Conservation (phyloP, 2,329 filamentous ascomycete genomes). For the Dactylellina haptotyla region DNA sequence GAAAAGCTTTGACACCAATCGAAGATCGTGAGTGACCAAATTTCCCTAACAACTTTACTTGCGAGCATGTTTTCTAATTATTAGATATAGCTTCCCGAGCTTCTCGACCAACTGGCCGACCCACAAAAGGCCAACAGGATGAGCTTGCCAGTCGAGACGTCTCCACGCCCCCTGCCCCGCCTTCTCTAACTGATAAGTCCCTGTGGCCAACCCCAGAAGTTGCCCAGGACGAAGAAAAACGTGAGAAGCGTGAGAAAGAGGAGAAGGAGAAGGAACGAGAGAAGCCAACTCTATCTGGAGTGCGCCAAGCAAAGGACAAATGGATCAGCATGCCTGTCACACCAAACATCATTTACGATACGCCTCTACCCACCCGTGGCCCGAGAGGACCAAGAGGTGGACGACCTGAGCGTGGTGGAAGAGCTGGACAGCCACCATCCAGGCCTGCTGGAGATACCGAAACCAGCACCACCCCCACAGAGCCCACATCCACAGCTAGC, state of each 20-base stretch:
- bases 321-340: conserved; percentile 87
- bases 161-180: conserved; percentile 63
- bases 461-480: conserved; percentile 32
- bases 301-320: conserved; percentile 74
- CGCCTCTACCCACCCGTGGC: conserved; percentile 71
- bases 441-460: conserved; percentile 61
- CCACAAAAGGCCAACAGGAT: conserved; percentile 51
- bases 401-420: conserved; percentile 67
- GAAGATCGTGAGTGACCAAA: conserved; percentile 43
- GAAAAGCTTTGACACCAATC: conserved; percentile 28
- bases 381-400: conserved; percentile 67
- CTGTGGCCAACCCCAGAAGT: conserved; percentile 92
- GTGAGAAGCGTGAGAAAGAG: conserved; percentile 66
- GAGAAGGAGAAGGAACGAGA: conserved; percentile 71
- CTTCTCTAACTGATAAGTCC: conserved; percentile 77
- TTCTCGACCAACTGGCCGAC: conserved; percentile 31
- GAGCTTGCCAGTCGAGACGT: conserved; percentile 58
- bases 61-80: neutral
- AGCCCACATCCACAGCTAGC: conserved; percentile 5
- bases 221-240: conserved; percentile 78
- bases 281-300: conserved; percentile 69
- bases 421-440: conserved; percentile 61
- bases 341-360: conserved; percentile 86
- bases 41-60: neutral
- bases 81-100: conserved; percentile 15